phyloP scores from a whole-genome alignment of 352 stramenopile species.

The Globisporangium alternatum region DNA sequence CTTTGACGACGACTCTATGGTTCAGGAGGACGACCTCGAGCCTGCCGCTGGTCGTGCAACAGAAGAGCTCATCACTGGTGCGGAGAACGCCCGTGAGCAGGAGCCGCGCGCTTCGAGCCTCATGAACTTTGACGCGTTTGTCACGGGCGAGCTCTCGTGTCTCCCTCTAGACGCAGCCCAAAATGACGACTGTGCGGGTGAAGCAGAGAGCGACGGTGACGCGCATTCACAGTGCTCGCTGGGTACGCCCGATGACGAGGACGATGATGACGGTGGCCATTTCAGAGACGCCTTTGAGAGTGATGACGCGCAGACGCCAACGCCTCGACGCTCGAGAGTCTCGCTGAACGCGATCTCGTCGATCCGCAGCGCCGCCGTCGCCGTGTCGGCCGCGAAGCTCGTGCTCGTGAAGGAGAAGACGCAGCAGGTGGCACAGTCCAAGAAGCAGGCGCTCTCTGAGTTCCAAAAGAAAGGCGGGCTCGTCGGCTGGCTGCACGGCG shows the following conservation, averaged over 20 bases:
- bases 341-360: conserved; percentile 5
- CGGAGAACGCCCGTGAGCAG: background rate
- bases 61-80: background rate
- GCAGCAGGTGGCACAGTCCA: conserved; percentile 27
- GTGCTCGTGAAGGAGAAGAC: conserved; percentile 42
- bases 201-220: conserved; percentile 4
- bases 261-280: conserved; percentile 2
- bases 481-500: conserved; percentile 62
- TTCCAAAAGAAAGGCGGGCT: conserved; percentile 70
- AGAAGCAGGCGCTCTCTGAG: conserved; percentile 37
- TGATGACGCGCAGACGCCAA: background rate
- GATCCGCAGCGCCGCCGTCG: conserved; percentile 12
- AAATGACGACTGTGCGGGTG: background rate
- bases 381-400: conserved; percentile 11
- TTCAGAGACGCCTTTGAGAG: conserved; percentile 8
- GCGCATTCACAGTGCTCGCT: background rate
- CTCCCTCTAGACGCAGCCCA: background rate
- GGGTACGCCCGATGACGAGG: conserved; percentile 6
- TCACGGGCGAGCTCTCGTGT: conserved; percentile 8
- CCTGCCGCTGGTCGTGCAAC: background rate
- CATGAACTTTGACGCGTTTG: conserved; percentile 23
- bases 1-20: background rate
- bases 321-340: background rate
- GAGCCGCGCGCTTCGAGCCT: background rate
- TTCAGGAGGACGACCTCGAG: too few relatives aligned